Evolutionary conservation across 2,329 filamentous ascomycete species (phyloP), one percentile per base, ranked within the genome.

Genomic region (Botrytis pseudocinerea): DNA sequence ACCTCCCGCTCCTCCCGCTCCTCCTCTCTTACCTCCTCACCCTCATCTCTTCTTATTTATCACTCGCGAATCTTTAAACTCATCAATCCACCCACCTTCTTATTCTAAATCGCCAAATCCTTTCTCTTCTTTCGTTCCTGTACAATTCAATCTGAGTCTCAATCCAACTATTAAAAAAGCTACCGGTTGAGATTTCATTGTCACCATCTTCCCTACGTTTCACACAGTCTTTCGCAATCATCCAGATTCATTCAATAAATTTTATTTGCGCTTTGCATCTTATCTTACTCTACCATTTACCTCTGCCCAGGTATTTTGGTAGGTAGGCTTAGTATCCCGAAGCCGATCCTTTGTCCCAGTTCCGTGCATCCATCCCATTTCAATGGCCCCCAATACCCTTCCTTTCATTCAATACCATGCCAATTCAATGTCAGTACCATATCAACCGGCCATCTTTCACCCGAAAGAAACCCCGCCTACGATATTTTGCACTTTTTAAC

Each of bases 291-390:
- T 28, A n/a, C n/a, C 51, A 57, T 28, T 8, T 9, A 57, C n/a
- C n/a, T 57, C 38, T n/a, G 38, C 35, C 32, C 38, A 61, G 32
- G 32, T n/a, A 38, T 20, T 35, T 9, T 38, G 7, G 6, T 12
- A 62, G 60, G 60, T n/a, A 62, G 12, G 4, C 25, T 40, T 42
- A 16, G 25, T 62, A 62, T 40, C 35, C 22, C 60, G 35, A 61
- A 61, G 38, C 60, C 35, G 35, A 42, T 42, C 25, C 60, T 16
- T 62, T 40, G 38, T n/a, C 60, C 60, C 16, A 40, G 25, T 62
- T 62, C 51, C 51, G 28, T 28, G 14, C 60, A 62, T 62, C 25
- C 60, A 62, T 62, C 60, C 60, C 35, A n/a, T 18, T 62, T 40
- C 35, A 62, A 62, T 40, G 25, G 25, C 60, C 51, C 28, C n/a